Base-by-base conservation (phyloP, 108 stramenopile species). In the Skeletonema costatum region DNA sequence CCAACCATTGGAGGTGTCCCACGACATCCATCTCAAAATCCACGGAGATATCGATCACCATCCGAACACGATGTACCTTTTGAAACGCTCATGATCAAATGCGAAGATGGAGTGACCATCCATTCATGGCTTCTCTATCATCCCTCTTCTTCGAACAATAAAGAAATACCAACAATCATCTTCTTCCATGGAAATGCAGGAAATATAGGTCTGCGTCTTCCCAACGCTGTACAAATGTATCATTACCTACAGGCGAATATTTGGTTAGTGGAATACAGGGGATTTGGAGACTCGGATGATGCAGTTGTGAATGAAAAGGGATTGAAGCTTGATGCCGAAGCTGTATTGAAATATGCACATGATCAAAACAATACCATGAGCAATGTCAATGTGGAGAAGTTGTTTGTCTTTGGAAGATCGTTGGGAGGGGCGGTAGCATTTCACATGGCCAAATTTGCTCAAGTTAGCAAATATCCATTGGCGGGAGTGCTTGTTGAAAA, bases 171-270 rank as follows among this genome's bases (percentile, higher is more conserved):
- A 7, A 98, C 97, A 6, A 66, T 98, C 14, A 71, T 99, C 0
- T 99, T 97, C 73, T 97, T 98, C 68, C 99, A 99, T 76, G 99
- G 97, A 5, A 99, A 99, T 85, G 99, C 99, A 5, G 99, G 97
- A 17, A 98, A 98, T 83, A 97, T 99, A 59, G 99, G 97, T 14
- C 71, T 98, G 46, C 80, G 99, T 13, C 73, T 99, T 30, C 94
- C 94, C 1, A 96, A 97, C 73, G 96, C 93, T 2, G 32, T 85
- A 14, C 78, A 90, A 48, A 93, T 97, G 94, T 79, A 86, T 71
- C 81, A 82, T 38, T 42, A 86, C 64, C 68, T 93, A 29, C 71
- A 86, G 33, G 85, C 82, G 6, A 96, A 98, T 68, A 74, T 98
- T 25, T 62, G 97, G 59, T 72, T 97, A 76, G 91, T 98, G 32